phyloP scores from a whole-genome alignment of 1,284 basidiomycete species.

The Microbotryum saponariae region DNA sequence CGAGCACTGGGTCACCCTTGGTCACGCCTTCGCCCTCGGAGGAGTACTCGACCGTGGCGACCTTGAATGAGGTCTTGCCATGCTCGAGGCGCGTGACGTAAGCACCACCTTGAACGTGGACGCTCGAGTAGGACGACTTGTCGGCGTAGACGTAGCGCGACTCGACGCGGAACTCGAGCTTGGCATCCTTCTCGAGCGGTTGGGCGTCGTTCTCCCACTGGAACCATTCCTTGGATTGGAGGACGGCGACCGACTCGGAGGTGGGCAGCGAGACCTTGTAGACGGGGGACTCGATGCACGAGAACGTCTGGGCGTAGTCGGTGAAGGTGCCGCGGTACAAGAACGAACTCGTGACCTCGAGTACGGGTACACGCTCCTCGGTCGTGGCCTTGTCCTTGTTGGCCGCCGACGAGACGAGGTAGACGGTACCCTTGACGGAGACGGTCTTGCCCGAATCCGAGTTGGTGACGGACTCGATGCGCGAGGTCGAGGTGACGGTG shows the following conservation, averaged over 20 bases:
- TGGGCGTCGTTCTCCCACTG: slow-evolving; percentile 80
- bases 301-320: slow-evolving; percentile 94
- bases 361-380: slow-evolving; percentile 57
- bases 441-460: slow-evolving; percentile 73
- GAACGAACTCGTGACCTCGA: slow-evolving; percentile 92
- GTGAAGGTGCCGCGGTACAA: slow-evolving; percentile 89
- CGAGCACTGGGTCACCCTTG: slow-evolving; percentile 85
- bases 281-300: slow-evolving; percentile 78
- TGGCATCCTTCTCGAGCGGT: slow-evolving; percentile 61
- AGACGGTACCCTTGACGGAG: slow-evolving; percentile 78
- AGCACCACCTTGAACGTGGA: slow-evolving; percentile 74
- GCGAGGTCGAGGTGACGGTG: slow-evolving; percentile 79
- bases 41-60: slow-evolving; percentile 77
- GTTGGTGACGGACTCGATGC: slow-evolving; percentile 82
- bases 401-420: slow-evolving; percentile 50
- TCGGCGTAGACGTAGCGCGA: slow-evolving; percentile 86
- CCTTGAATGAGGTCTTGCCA: slow-evolving; percentile 52
- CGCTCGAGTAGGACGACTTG: slow-evolving; percentile 72
- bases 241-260: slow-evolving; percentile 77
- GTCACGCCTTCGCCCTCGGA: slow-evolving; percentile 59
- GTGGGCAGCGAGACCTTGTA: slow-evolving; percentile 69
- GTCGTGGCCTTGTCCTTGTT: slow-evolving; percentile 46
- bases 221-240: slow-evolving; percentile 97
- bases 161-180: slow-evolving; percentile 79
- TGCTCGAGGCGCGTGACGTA: slow-evolving; percentile 42